Evolutionary conservation across 2,329 filamentous ascomycete genomes (phyloP), one percentile per base, ranked within the genome.

Genomic region (Chaetomiaceae sp.): DNA sequence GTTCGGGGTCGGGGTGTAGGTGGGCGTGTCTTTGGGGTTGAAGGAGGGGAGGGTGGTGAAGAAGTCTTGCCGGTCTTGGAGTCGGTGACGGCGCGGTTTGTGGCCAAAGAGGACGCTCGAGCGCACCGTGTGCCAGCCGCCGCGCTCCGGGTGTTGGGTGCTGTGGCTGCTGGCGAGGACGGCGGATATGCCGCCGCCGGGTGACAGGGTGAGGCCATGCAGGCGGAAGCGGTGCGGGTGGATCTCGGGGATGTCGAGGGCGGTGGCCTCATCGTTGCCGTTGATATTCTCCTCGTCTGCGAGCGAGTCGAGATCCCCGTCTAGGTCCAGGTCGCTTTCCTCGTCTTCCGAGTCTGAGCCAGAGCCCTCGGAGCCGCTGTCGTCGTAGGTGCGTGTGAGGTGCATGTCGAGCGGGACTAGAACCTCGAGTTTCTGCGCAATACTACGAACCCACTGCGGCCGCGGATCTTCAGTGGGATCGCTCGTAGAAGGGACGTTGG

Each of bases 151-250:
- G 37, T 73, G 71, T 52, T 75, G 67, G 0, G 75, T 75, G 59
- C 70, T 73, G 56, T 79, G 72, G 44, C 70, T 69, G 5, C 73
- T 75, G 6, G 72, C 68, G 21, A 83, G 69, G 5, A 75, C 73
- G 1, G 75, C 79, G 1, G 71, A 73, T n/a, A 70, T 70, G 5
- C 74, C 74, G 38, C 72, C 75, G 2, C 75, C 78, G 0, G 78
- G 76, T 2, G 76, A 79, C 2, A 68, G 58, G 1, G 76, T 67
- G 37, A 82, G 64, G 1, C 76, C 78, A 75, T 77, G 80, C 35
- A 81, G 68, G 8, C 77, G 72, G 43, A 74, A 72, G 13, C 77
- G 69, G 37, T 75, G 71, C 2, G 75, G 70, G 51, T 76, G 70
- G 8, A 79, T 71, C 53, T 73, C 72, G 12, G 70, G 65, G 5